Conservation (phyloP, 2,329 filamentous ascomycete species). For the Ophiostoma sp. region DNA sequence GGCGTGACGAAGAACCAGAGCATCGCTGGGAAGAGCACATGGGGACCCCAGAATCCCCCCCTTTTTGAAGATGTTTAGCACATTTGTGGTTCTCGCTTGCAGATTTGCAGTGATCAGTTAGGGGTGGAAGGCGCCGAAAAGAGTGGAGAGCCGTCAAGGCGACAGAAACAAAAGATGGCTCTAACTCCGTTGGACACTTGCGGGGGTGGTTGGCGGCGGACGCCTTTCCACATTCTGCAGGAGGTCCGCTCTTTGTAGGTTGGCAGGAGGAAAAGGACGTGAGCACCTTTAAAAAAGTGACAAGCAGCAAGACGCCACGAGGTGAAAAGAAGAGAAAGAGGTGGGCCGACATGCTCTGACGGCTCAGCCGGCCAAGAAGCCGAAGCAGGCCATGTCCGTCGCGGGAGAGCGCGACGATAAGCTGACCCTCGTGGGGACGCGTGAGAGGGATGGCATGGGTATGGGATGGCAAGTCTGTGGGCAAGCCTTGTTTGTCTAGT, state of each 20-base stretch:
- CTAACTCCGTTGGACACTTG: not conserved
- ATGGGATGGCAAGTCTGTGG: not conserved
- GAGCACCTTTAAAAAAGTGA: not conserved
- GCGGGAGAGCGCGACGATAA: constrained; percentile 1
- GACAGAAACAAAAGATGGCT: not conserved
- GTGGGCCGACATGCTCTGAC: not conserved
- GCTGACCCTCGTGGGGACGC: not conserved
- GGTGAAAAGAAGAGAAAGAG: not conserved
- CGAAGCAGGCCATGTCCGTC: not conserved
- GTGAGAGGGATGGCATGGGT: not conserved
- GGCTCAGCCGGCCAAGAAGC: not conserved
- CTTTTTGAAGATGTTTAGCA: not conserved
- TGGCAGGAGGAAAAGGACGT: not conserved
- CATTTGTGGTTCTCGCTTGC: not conserved
- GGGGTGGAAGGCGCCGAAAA: not conserved
- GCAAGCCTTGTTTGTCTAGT: not conserved
- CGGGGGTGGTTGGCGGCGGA: not conserved
- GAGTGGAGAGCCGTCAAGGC: not conserved
- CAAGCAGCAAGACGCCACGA: not conserved
- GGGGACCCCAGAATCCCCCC: not conserved
- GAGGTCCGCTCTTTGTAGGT: not conserved
- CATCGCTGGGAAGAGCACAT: not conserved
- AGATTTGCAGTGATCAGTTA: not conserved
- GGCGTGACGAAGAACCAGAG: not conserved
- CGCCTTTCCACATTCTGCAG: constrained; percentile 19